Evolutionary conservation across 2,329 filamentous ascomycete species (phyloP).

Genomic region (Diplocarpon mali): DNA sequence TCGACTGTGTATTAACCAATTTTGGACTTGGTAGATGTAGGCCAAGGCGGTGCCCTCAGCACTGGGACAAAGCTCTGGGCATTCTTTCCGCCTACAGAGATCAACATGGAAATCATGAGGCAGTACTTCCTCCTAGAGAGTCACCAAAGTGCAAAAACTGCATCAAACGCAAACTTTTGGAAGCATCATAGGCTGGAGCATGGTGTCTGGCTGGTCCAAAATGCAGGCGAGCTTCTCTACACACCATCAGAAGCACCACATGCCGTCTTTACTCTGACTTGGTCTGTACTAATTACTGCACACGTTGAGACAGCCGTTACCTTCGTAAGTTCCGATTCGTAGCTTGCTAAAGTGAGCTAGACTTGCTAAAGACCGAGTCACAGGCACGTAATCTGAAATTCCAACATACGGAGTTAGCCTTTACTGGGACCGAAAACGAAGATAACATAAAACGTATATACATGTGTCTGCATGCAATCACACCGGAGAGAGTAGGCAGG

Average conservation of each 20-base stretch:
- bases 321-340: not conserved
- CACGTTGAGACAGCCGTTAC: not conserved
- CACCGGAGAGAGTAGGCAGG: too few species aligned
- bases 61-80: too few species aligned
- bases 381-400: not conserved
- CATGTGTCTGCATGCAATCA: too few species aligned
- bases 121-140: too few species aligned
- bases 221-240: not conserved
- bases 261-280: not conserved
- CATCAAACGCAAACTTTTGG: slow-evolving; percentile 15
- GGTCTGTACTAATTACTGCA: not conserved
- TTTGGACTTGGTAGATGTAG: too few species aligned
- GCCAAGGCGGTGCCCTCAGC: too few species aligned
- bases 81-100: too few species aligned
- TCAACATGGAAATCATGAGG: too few species aligned
- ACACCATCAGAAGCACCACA: not conserved
- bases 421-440: not conserved
- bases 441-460: too few species aligned
- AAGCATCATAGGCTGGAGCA: not conserved
- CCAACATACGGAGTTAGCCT: not conserved
- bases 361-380: not conserved
- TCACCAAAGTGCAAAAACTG: too few species aligned
- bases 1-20: too few species aligned
- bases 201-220: not conserved
- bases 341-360: not conserved